These are phyloP conservation scores for Balakata baccata DNA, from an alignment of 345 rosid species.

Conservation along the genomic window DNA sequence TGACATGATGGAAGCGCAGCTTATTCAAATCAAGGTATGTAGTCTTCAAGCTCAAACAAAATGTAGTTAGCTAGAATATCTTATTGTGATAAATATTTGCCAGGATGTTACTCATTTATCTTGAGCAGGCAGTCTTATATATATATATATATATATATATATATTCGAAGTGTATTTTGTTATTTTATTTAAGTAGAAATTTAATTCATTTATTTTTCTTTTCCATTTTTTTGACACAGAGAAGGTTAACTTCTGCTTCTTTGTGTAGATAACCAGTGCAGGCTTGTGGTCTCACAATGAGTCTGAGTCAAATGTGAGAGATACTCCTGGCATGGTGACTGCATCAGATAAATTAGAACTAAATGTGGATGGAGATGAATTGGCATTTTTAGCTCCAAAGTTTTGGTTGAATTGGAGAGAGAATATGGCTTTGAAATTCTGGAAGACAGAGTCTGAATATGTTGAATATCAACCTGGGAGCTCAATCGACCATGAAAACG, in stretches of 20 bases:
- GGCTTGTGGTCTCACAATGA: conserved; percentile 77
- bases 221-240: background rate
- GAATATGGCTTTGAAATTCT: conserved; percentile 40
- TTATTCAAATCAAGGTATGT: conserved; percentile 73
- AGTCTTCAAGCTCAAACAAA: background rate
- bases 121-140: background rate
- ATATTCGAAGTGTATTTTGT: background rate
- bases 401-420: conserved; percentile 54
- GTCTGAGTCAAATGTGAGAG: conserved; percentile 40
- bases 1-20: conserved; percentile 56
- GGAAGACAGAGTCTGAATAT: conserved; percentile 49
- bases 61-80: background rate
- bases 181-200: background rate
- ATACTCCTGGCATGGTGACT: conserved; percentile 35
- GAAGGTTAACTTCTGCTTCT: conserved; percentile 13
- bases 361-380: conserved; percentile 46
- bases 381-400: conserved; percentile 40
- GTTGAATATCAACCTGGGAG: conserved; percentile 53
- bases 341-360: conserved; percentile 37
- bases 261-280: conserved; percentile 77
- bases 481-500: conserved; percentile 37
- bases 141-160: no score
- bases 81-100: background rate
- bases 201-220: no score
- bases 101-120: background rate